These are phyloP conservation scores for rapeseed (Brassica napus) DNA, from an alignment of 345 rosid genomes.

Conservation along the genomic window DNA sequence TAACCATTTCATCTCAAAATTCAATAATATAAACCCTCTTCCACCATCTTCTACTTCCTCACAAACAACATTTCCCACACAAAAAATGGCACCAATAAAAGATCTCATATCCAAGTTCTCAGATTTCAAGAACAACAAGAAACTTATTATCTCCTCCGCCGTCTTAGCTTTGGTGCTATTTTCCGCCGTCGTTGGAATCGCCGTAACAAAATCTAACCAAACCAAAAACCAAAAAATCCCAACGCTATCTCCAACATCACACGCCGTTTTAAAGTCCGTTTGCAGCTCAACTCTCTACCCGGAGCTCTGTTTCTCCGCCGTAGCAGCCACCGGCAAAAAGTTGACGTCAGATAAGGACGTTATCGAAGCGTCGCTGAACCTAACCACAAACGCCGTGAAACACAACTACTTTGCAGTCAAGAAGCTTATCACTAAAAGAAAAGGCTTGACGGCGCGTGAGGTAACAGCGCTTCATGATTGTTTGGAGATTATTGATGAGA, in stretches of 20 bases:
- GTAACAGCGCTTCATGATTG: conserved; percentile 80
- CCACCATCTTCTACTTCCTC: conserved; percentile 3
- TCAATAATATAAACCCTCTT: conserved; percentile 25
- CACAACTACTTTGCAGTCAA: conserved; percentile 40
- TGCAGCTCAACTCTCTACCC: conserved; percentile 62
- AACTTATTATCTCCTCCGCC: conserved; percentile 33
- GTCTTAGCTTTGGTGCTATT: conserved; percentile 15
- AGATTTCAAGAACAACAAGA: conserved; percentile 35
- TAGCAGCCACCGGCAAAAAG: conserved; percentile 31
- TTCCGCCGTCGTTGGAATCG: conserved; percentile 6
- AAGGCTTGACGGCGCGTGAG: conserved; percentile 54
- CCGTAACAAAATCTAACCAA: conserved; percentile 21
- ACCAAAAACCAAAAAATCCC: neutral
- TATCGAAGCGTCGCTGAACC: conserved; percentile 45
- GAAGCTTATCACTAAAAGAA: conserved; percentile 27
- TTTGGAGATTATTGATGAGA: conserved; percentile 68
- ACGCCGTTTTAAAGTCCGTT: conserved; percentile 42
- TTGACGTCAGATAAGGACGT: conserved; percentile 45
- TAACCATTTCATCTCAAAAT: neutral
- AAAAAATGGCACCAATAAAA: conserved; percentile 36
- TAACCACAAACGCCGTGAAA: conserved; percentile 40
- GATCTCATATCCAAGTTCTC: conserved; percentile 30
- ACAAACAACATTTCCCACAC: conserved; percentile 9
- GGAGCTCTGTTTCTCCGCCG: conserved; percentile 57
- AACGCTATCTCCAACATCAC: conserved; percentile 31